Evolutionary conservation across 805 yeast genomes (phyloP).

Genomic region (Torulaspora franciscae): DNA sequence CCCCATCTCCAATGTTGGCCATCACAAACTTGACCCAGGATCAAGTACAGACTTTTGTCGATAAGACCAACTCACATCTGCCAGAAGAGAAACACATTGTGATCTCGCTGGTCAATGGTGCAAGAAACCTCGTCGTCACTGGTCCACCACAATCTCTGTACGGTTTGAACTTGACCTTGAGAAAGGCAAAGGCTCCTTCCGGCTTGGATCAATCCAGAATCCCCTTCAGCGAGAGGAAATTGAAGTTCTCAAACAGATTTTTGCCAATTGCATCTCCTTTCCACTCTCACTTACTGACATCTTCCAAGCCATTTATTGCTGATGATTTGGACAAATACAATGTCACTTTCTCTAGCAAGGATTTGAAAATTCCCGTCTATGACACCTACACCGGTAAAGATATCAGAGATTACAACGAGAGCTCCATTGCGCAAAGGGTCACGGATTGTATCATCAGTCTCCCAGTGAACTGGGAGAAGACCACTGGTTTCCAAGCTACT

Average conservation of each 20-base stretch:
- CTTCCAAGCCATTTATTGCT: slow-evolving; percentile 62
- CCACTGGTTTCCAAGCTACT: slow-evolving; percentile 75
- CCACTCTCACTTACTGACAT: slow-evolving; percentile 81
- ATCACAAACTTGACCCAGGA: slow-evolving; percentile 78
- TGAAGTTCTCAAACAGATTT: slow-evolving; percentile 88
- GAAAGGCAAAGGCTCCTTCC: slow-evolving; percentile 91
- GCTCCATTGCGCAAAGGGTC: slow-evolving; percentile 62
- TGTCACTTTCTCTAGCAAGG: slow-evolving; percentile 50
- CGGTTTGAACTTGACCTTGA: slow-evolving; percentile 86
- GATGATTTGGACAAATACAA: slow-evolving; percentile 58
- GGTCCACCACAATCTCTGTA: slow-evolving; percentile 98
- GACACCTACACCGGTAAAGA: slow-evolving; percentile 86
- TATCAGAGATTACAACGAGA: slow-evolving; percentile 51
- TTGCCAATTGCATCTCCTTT: slow-evolving; percentile 94
- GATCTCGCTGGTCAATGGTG: slow-evolving; percentile 90
- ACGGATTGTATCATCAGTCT: slow-evolving; percentile 79
- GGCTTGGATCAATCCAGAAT: slow-evolving; percentile 94
- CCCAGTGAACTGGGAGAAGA: slow-evolving; percentile 92
- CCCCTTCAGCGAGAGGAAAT: slow-evolving; percentile 89
- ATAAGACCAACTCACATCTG: slow-evolving; percentile 86
- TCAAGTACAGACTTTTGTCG: slow-evolving; percentile 75
- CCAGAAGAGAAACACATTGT: slow-evolving; percentile 88
- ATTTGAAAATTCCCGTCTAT: slow-evolving; percentile 77
- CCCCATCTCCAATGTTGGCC: slow-evolving; percentile 96
- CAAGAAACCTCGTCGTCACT: slow-evolving; percentile 87